Percentiles rank a stretch among this genome's conserved stretches.
phyloP scores from a whole-genome alignment of 2,329 filamentous ascomycete species.

The Phialophora expanda region DNA sequence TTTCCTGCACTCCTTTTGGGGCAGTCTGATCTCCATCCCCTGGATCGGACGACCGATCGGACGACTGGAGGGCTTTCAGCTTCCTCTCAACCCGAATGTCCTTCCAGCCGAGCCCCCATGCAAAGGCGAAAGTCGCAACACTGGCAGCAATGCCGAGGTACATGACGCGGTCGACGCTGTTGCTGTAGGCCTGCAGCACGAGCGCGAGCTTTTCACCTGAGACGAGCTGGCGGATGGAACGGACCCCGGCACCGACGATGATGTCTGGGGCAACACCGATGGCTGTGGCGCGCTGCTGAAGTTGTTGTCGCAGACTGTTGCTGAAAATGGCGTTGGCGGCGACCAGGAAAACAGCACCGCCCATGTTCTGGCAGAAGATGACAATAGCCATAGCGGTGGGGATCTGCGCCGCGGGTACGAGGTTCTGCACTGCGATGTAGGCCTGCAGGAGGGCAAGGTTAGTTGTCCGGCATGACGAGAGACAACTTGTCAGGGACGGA shows the following conservation, averaged over 20 bases:
- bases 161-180: constrained; percentile 41
- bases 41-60: background rate
- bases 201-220: constrained; percentile 37
- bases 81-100: constrained; percentile 42
- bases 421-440: constrained; percentile 42
- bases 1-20: background rate
- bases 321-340: constrained; percentile 42
- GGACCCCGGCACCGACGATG: constrained; percentile 40
- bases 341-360: constrained; percentile 42
- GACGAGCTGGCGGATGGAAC: constrained; percentile 39
- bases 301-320: constrained; percentile 39
- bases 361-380: constrained; percentile 45
- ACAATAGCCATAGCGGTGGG: constrained; percentile 42
- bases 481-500: too few species aligned
- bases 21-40: background rate
- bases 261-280: constrained; percentile 36
- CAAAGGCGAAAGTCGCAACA: constrained; percentile 37
- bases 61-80: background rate
- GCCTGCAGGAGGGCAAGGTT: constrained; percentile 27
- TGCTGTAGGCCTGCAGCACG: constrained; percentile 42
- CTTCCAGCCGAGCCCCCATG: constrained; percentile 42
- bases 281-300: constrained; percentile 25
- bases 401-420: constrained; percentile 40
- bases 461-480: too few species aligned
- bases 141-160: constrained; percentile 42